Percentiles rank a stretch among this genome's conserved stretches.
phyloP scores from a whole-genome alignment of 2,329 filamentous ascomycete species.

The Fusarium falciforme region DNA sequence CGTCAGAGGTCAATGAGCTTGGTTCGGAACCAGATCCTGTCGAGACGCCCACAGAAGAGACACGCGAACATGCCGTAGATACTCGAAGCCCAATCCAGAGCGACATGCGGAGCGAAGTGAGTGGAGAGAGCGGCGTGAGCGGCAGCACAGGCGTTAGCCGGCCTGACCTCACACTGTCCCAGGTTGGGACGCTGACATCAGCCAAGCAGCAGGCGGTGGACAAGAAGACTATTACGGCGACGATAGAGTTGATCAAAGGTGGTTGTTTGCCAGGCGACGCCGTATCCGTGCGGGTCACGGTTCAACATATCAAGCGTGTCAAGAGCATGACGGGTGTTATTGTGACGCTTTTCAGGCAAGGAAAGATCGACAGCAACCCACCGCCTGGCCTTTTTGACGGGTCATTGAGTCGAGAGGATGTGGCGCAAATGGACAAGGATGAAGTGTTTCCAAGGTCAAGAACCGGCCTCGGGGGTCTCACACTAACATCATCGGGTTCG shows the following conservation, averaged over 20 bases:
- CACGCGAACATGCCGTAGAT: slow-evolving; percentile 50
- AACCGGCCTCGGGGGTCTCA: slow-evolving; percentile 87
- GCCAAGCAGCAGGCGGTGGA: slow-evolving; percentile 60
- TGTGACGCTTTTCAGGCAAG: slow-evolving; percentile 90
- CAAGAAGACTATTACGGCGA: slow-evolving; percentile 86
- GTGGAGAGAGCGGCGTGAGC: slow-evolving; percentile 76
- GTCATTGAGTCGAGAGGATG: slow-evolving; percentile 69
- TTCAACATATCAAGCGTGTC: slow-evolving; percentile 89
- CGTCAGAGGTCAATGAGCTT: slow-evolving; percentile 53
- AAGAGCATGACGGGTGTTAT: slow-evolving; percentile 94
- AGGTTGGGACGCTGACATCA: slow-evolving; percentile 46
- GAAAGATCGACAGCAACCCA: slow-evolving; percentile 84
- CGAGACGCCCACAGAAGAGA: slow-evolving; percentile 55
- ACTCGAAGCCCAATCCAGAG: slow-evolving; percentile 58
- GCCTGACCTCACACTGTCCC: slow-evolving; percentile 54
- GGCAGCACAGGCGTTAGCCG: slow-evolving; percentile 72
- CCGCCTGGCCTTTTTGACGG: slow-evolving; percentile 61
- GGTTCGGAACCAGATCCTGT: slow-evolving; percentile 51
- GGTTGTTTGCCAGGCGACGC: slow-evolving; percentile 89
- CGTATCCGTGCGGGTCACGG: slow-evolving; percentile 80
- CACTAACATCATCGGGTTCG: slow-evolving; percentile 85
- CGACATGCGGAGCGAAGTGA: slow-evolving; percentile 75
- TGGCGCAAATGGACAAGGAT: slow-evolving; percentile 78
- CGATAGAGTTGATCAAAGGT: slow-evolving; percentile 82
- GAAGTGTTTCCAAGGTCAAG: slow-evolving; percentile 89